Percentiles rank a stretch among this genome's conserved stretches.
These are phyloP conservation scores for Murraya paniculata DNA, from an alignment of 345 rosid genomes.

Conservation along the genomic window DNA sequence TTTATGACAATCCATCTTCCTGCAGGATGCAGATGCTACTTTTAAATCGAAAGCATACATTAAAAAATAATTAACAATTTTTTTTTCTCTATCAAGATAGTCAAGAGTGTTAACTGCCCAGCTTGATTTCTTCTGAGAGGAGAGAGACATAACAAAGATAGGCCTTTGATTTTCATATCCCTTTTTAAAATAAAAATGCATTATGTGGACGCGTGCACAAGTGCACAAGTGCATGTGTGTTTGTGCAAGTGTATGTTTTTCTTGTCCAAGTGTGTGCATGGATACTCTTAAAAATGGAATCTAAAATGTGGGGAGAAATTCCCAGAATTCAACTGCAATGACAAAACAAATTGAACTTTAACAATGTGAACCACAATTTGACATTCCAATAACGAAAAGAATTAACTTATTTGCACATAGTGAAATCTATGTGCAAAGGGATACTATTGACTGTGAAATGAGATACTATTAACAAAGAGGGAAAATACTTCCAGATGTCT, in stretches of 20 bases:
- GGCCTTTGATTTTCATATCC: background rate
- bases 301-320: background rate
- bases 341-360: background rate
- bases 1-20: background rate
- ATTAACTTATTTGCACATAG: background rate
- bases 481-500: background rate
- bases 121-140: background rate
- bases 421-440: background rate
- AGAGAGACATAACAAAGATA: background rate
- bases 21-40: background rate
- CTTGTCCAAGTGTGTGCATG: too few species aligned
- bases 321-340: background rate
- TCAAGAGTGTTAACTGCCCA: background rate
- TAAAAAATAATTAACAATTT: background rate
- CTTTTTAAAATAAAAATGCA: background rate
- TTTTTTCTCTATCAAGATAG: background rate
- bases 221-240: background rate
- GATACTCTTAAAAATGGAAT: background rate
- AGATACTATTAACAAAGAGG: background rate
- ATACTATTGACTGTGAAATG: too few species aligned
- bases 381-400: background rate
- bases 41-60: background rate
- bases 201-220: background rate
- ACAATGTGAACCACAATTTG: background rate
- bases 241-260: too few species aligned